Percentiles rank a stretch among this genome's conserved stretches.
These are phyloP conservation scores for Malus hybrid DNA, from an alignment of 331 rosid species.

Conservation along the genomic window DNA sequence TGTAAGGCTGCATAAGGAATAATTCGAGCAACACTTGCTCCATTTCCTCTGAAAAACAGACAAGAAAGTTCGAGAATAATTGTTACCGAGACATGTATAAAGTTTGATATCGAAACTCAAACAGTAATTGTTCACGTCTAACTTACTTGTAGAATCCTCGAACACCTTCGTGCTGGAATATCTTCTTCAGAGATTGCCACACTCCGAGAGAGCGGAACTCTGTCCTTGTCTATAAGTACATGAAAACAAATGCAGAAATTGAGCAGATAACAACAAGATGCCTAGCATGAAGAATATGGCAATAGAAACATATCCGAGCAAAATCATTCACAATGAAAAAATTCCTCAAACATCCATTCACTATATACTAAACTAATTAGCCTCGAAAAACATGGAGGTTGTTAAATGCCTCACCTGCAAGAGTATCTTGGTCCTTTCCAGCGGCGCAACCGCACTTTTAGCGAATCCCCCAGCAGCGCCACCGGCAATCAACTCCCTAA, in stretches of 20 bases:
- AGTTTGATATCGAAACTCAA: not conserved
- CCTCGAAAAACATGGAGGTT: not conserved
- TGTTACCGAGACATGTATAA: not conserved
- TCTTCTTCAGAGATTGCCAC: constrained; percentile 57
- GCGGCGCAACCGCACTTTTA: constrained; percentile 77
- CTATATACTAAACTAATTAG: not conserved
- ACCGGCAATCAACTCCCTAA: constrained; percentile 80
- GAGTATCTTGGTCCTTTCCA: constrained; percentile 83
- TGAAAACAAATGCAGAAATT: not conserved
- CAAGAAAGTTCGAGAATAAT: constrained; percentile 6
- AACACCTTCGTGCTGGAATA: constrained; percentile 73
- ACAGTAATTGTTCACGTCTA: not conserved
- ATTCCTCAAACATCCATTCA: not conserved
- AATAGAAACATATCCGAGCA: not conserved
- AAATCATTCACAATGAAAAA: not conserved
- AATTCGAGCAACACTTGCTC: constrained; percentile 84
- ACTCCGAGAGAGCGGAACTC: constrained; percentile 74
- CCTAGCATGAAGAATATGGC: not conserved
- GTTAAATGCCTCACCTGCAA: constrained; percentile 61
- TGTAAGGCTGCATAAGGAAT: constrained; percentile 95
- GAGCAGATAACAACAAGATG: not conserved
- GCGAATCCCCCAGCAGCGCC: constrained; percentile 94
- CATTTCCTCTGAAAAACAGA: constrained; percentile 69
- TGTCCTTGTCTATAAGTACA: constrained; percentile 62
- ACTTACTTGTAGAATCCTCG: constrained; percentile 81